Evolutionary conservation across 2,329 filamentous ascomycete species (phyloP).

Genomic region (Curvularia verruculosa): DNA sequence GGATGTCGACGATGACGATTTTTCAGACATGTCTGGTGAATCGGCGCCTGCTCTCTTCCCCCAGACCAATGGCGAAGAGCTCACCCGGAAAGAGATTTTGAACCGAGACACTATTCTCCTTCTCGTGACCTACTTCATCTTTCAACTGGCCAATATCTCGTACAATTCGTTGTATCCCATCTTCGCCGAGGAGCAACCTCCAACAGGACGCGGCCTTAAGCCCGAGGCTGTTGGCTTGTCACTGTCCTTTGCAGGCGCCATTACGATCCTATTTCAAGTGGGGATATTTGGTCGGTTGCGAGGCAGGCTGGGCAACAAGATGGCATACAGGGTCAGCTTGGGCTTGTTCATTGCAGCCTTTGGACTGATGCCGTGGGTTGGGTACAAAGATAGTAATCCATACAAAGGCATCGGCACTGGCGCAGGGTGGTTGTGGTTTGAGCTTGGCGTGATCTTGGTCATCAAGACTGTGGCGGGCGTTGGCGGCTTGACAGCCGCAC

Average conservation of each 20-base stretch:
- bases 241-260: slow-evolving; percentile 79
- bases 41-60: slow-evolving; percentile 51
- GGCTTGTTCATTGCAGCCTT: slow-evolving; percentile 83
- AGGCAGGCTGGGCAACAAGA: slow-evolving; percentile 80
- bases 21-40: slow-evolving; percentile 41
- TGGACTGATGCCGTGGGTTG: slow-evolving; percentile 86
- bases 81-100: slow-evolving; percentile 66
- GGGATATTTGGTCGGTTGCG: slow-evolving; percentile 82
- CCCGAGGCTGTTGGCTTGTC: slow-evolving; percentile 85
- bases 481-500: slow-evolving; percentile 85
- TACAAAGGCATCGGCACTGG: slow-evolving; percentile 63
- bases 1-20: slow-evolving; percentile 55
- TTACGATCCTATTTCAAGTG: slow-evolving; percentile 90
- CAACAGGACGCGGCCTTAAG: slow-evolving; percentile 75
- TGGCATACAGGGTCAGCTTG: slow-evolving; percentile 79
- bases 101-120: slow-evolving; percentile 83
- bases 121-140: slow-evolving; percentile 85
- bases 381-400: slow-evolving; percentile 68
- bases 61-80: slow-evolving; percentile 47
- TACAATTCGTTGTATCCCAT: slow-evolving; percentile 96
- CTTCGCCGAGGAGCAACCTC: slow-evolving; percentile 77
- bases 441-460: slow-evolving; percentile 80
- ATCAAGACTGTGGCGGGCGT: slow-evolving; percentile 91
- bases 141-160: slow-evolving; percentile 90
- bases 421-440: slow-evolving; percentile 74